Evolutionary conservation across 139 green algal genomes (phyloP).

Genomic region (Monoraphidium neglectum): DNA sequence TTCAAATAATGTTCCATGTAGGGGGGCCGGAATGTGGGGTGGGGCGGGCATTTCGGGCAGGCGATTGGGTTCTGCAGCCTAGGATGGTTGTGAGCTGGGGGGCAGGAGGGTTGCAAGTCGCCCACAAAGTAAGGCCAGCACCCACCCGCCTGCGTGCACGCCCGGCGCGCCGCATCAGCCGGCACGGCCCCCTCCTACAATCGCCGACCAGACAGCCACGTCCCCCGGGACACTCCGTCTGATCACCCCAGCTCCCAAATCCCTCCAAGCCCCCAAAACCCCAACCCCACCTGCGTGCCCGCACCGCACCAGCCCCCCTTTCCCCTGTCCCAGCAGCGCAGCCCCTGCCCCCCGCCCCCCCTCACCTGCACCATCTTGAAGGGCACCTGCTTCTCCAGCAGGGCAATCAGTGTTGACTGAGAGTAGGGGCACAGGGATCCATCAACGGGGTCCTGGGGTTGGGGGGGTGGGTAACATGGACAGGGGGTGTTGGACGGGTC

Average conservation of each 20-base stretch:
- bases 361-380: constrained; percentile 22
- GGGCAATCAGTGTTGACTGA: constrained; percentile 18
- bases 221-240: not conserved
- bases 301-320: not conserved
- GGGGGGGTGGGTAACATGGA: too few species aligned
- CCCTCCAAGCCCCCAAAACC: too few species aligned
- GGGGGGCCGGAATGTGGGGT: not conserved
- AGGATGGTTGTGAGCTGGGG: too few species aligned
- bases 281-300: too few species aligned
- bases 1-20: not conserved
- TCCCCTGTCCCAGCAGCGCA: not conserved
- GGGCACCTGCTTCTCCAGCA: constrained; percentile 29
- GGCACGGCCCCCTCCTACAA: too few species aligned
- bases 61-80: not conserved
- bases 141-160: too few species aligned
- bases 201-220: not conserved
- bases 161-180: too few species aligned
- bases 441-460: not conserved
- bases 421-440: not conserved
- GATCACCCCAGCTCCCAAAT: not conserved
- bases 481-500: too few species aligned
- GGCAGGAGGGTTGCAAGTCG: too few species aligned
- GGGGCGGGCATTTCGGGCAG: not conserved
- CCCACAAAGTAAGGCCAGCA: too few species aligned
- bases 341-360: not conserved